These are phyloP conservation scores for Trichophyton rubrum DNA, from an alignment of 2,329 filamentous ascomycete genomes.

Conservation along the genomic window DNA sequence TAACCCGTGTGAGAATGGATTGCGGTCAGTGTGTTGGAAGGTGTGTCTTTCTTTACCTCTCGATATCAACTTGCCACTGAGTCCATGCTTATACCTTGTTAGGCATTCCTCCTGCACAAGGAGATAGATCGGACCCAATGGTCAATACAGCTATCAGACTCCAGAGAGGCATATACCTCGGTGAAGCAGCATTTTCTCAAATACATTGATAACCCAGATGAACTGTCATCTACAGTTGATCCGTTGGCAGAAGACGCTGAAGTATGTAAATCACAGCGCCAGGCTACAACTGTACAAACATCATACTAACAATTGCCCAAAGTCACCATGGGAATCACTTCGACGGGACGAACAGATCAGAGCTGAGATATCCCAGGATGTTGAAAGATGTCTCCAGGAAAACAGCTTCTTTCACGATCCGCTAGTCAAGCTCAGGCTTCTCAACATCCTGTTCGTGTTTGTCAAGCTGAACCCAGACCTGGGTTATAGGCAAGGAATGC, in stretches of 20 bases:
- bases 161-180: conserved; percentile 60
- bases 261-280: conserved; percentile 32
- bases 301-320: conserved; percentile 27
- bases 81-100: conserved; percentile 14
- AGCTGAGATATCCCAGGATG: conserved; percentile 86
- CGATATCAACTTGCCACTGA: background rate
- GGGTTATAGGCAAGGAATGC: conserved; percentile 97
- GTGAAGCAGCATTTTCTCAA: conserved; percentile 63
- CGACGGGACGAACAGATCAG: conserved; percentile 73
- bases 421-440: conserved; percentile 63
- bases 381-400: conserved; percentile 79
- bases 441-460: conserved; percentile 87
- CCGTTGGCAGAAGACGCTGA: conserved; percentile 72
- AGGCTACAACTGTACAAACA: background rate
- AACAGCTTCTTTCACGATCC: conserved; percentile 78
- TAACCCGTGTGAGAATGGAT: conserved; percentile 57
- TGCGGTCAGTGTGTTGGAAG: conserved; percentile 90
- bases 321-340: conserved; percentile 87
- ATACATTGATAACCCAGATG: conserved; percentile 73
- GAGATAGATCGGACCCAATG: conserved; percentile 53
- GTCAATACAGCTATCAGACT: conserved; percentile 53
- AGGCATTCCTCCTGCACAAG: conserved; percentile 73
- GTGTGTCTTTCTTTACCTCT: conserved; percentile 28
- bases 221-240: conserved; percentile 61
- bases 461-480: conserved; percentile 80